Evolutionary conservation across 345 rosid genomes (phyloP).

Genomic region (Aegle marmelos): DNA sequence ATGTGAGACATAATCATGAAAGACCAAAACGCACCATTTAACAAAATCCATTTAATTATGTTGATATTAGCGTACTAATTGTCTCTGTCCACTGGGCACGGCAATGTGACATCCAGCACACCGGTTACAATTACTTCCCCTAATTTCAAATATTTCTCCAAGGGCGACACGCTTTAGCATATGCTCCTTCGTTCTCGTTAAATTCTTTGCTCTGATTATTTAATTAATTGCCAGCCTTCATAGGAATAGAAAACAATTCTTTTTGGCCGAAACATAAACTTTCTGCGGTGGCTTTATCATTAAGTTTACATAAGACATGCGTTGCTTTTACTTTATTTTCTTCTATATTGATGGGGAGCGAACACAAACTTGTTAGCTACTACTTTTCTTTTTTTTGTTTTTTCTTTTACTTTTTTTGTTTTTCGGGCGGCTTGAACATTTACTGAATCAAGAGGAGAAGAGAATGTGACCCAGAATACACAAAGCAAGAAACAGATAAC

Average conservation of each 20-base stretch:
- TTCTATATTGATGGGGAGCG: not conserved
- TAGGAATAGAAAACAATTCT: not conserved
- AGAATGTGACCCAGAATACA: not conserved
- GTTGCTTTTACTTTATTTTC: not conserved
- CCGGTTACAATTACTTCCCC: not conserved
- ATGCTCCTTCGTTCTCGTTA: not conserved
- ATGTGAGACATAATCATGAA: not conserved
- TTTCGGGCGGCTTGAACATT: not conserved
- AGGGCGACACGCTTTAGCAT: not conserved
- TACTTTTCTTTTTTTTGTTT: not conserved
- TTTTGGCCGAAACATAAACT: not conserved
- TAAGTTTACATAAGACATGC: not conserved
- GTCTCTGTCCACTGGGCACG: not conserved
- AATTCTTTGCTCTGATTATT: not conserved
- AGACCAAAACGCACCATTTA: not conserved
- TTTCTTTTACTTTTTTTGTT: not conserved
- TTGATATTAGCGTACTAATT: not conserved
- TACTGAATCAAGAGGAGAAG: not conserved
- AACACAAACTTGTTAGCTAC: not conserved
- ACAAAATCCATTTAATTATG: not conserved
- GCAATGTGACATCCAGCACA: not conserved
- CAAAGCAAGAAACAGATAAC: not conserved
- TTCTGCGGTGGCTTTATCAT: not conserved
- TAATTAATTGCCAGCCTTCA: not conserved
- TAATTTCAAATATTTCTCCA: not conserved